phyloP scores from a whole-genome alignment of 352 stramenopile species.

The Globisporangium apiculatum region DNA sequence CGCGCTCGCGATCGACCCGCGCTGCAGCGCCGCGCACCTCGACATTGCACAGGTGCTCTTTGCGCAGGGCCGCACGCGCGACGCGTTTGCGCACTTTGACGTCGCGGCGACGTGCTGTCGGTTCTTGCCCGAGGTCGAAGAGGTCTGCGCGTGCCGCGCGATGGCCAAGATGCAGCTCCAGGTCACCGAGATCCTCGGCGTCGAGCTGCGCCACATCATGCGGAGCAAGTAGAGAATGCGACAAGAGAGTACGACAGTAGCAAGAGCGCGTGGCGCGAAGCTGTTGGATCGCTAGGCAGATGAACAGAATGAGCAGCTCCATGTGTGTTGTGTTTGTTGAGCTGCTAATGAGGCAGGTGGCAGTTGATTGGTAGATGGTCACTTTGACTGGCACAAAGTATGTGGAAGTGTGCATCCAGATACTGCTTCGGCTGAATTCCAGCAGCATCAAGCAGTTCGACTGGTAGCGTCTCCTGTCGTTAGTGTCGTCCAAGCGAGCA shows the following conservation, averaged over 20 bases:
- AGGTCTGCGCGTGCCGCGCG: slow-evolving; percentile 63
- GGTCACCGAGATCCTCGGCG: slow-evolving; percentile 77
- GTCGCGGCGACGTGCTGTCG: slow-evolving; percentile 60
- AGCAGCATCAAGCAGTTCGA: too few species aligned
- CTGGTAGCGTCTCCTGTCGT: too few species aligned
- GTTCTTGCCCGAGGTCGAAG: slow-evolving; percentile 78
- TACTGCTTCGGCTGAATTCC: slow-evolving; percentile 11
- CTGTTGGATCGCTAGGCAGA: background rate
- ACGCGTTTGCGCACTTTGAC: slow-evolving; percentile 77
- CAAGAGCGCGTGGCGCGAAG: background rate
- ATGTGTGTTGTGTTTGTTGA: background rate
- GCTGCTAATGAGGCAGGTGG: too few species aligned
- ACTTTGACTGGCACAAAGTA: background rate
- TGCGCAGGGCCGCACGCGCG: slow-evolving; percentile 57
- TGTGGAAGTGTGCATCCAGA: background rate
- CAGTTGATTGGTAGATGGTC: background rate
- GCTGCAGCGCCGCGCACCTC: slow-evolving; percentile 74
- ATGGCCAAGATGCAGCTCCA: slow-evolving; percentile 85
- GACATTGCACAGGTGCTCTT: slow-evolving; percentile 85
- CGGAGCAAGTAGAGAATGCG: slow-evolving; percentile 43
- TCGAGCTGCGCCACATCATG: slow-evolving; percentile 84
- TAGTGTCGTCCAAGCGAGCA: too few species aligned
- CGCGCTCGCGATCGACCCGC: slow-evolving; percentile 64
- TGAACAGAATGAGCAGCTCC: background rate
- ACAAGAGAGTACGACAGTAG: too few species aligned